Evolutionary conservation across 495 filamentous ascomycete genomes (phyloP), one percentile per base, ranked within the genome.

Genomic region (Aspergillus affinis): DNA sequence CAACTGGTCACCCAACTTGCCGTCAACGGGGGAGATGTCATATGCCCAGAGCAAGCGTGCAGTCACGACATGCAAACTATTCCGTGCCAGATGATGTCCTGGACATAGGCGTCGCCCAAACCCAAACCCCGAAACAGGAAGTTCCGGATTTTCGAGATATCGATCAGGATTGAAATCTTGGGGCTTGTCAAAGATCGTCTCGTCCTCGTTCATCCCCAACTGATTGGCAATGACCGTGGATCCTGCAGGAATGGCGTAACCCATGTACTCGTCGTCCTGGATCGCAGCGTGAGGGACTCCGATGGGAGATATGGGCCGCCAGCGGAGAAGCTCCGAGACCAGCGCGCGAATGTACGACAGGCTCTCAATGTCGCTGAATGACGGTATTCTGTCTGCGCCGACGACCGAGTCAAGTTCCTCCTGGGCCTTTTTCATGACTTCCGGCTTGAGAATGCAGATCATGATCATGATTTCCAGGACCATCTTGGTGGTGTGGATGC

Each of bases 11-110:
- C 30, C 26, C 3, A 54, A 7, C 26, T 44, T 44, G 19, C 36
- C 54, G 19, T 47, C 13, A 73, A 32, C 48, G 18, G 45, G 48
- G 5, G 20, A 41, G n/a, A 84, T 71, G 46, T 82, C 68, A 60
- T 82, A 84, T 0, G 69, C 81, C 83, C 83, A 86, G 6, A 86
- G 56, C 48, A 84, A 69, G 26, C 79, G 69, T 9, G 80, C 70
- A 17, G 79, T 68, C 27, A 68, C 73, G 1, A 83, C 59, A 58
- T 76, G 79, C 32, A 86, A 64, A 4, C 70, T 76, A 23, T 75
- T 72, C 59, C 82, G 73, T 0, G 80, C 83, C 15, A 86, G 64
- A 55, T 80, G 74, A 27, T 79, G 77, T 3, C 83, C 81, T 3
- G 77, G 60, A 56, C 68, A 68, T 15, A 53, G 21, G 29, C 65